Evolutionary conservation across 257 asterid genomes (phyloP).

Genomic region (Hygrophila difformis): DNA sequence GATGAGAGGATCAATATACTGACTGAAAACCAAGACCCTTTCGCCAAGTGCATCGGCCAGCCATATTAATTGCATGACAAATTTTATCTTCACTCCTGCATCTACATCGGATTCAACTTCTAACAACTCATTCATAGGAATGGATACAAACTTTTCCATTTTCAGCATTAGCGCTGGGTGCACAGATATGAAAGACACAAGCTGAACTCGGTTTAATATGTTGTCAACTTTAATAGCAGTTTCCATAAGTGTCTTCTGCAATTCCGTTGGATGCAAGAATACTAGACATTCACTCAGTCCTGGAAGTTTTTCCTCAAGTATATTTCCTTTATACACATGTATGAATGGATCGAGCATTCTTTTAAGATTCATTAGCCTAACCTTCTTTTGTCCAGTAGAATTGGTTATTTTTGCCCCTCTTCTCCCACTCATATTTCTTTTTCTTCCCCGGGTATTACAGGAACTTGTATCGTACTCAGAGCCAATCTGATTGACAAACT

Average conservation of each 20-base stretch:
- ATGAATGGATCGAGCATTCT: constrained; percentile 50
- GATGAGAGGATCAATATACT: constrained; percentile 26
- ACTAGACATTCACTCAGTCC: constrained; percentile 51
- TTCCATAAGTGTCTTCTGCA: constrained; percentile 35
- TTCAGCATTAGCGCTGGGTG: constrained; percentile 51
- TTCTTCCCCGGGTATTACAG: not conserved
- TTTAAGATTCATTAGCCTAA: constrained; percentile 26
- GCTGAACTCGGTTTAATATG: constrained; percentile 17
- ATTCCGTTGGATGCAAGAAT: constrained; percentile 37
- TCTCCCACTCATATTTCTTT: constrained; percentile 6
- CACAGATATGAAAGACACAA: constrained; percentile 48
- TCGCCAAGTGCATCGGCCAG: constrained; percentile 36
- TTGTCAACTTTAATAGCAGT: constrained; percentile 1
- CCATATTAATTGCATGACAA: constrained; percentile 37
- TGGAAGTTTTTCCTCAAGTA: constrained; percentile 46
- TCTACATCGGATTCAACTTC: constrained; percentile 16
- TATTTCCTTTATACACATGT: constrained; percentile 54
- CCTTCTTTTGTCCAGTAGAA: constrained; percentile 21
- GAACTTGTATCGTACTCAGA: not conserved
- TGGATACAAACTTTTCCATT: not conserved
- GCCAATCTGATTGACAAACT: constrained; percentile 18
- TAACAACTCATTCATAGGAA: constrained; percentile 7
- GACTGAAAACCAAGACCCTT: constrained; percentile 63
- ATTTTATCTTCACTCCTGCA: constrained; percentile 51
- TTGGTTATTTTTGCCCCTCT: constrained; percentile 31